Base-by-base conservation (phyloP, 1,139 yeast species). In the Blastobotrys arbuscula region DNA sequence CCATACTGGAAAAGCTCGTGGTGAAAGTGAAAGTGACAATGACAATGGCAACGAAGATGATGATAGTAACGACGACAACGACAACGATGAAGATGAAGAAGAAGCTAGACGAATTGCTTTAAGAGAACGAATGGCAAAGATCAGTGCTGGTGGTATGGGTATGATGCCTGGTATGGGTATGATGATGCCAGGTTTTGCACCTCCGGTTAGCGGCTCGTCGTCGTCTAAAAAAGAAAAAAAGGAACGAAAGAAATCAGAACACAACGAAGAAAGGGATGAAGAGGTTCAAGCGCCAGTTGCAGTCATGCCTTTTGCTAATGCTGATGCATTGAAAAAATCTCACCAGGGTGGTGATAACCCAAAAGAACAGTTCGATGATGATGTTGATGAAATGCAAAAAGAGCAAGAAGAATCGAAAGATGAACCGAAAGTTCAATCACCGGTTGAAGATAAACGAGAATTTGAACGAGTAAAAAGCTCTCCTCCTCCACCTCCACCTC, bases 101-200 rank as follows among this genome's bases (percentile, higher is more conserved):
- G 96, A 88, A 56, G 74, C 83, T 16, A 79, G 84, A 53, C 78
- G 95, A 60, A 77, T 84, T 51, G 88, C 82, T 15, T 74, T 92
- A 50, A 83, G 95, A 31, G 96, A 87, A 58, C 79, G 97, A 56
- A 92, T 92, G 97, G 98, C 99, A 18, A 88, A 84, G 59, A 77
- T 94, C 23, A 86, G 97, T 0, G 49, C 43, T 19, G 90, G 90
- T 16, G 96, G 96, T 13, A 83, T 95, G 63, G 94, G 94, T 66
- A 76, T 57, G 83, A 83, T 45, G 70, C 76, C 66, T 71, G 81
- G 73, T 50, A 71, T 61, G 69, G 78, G 61, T 39, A 61, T 65
- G 61, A 28, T 24, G 19, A 38, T 38, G 41, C 57, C 60, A 6
- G 68, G 60, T 10, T 55, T 66, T 10, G 56, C 61, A 38, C 62